Base-by-base conservation (phyloP, 148 eudicot species). In the Tetragonia tetragonoides region DNA sequence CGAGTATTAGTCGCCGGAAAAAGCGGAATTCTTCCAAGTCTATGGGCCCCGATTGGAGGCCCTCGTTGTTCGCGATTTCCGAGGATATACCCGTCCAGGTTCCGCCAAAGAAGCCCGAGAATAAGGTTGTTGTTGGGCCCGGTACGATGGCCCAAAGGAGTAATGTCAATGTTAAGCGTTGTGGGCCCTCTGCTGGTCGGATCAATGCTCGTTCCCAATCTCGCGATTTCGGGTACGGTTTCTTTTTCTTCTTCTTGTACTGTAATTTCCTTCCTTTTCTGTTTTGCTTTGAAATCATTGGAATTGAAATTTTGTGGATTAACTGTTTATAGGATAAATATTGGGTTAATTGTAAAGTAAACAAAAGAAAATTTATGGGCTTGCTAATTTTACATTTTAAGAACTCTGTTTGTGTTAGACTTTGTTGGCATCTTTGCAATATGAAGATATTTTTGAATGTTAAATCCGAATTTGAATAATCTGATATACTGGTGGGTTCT, bases 1-100 rank as follows among this genome's bases (percentile, higher is more conserved):
- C 7, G 53, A 16, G 21, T 15, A 17, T 14, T 38, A 7, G 53
- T 2, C 77, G 69, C 20, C 78, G 79, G 3, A 83, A 80, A 3
- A 79, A 76, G 34, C 41, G 71, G 47, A 49, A 67, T 2, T 1
- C 79, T 18, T 38, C 79, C 14, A 81, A 81, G 44, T 62, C 78
- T 1, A 20, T 79, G 23, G 77, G 66, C 53, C 67, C 71, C 4
- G 89, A 88, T 7, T 88, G 91, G 91, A 80, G 76, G 73, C 87
- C 83, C 40, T 77, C 84, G 18, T 77, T 84, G 4, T 75, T 62
- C 18, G 80, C 83, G 49, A 81, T 83, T 70, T 62, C 84, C 3
- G 87, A 84, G 59, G 87, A 84, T 67, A 84, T 64, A 62, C 74
- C 66, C 17, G 44, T 78, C 10, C 53, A 74, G 11, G 66, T 37